phyloP scores from a whole-genome alignment of 805 yeast species.

The Saccharomycopsis sp. region DNA sequence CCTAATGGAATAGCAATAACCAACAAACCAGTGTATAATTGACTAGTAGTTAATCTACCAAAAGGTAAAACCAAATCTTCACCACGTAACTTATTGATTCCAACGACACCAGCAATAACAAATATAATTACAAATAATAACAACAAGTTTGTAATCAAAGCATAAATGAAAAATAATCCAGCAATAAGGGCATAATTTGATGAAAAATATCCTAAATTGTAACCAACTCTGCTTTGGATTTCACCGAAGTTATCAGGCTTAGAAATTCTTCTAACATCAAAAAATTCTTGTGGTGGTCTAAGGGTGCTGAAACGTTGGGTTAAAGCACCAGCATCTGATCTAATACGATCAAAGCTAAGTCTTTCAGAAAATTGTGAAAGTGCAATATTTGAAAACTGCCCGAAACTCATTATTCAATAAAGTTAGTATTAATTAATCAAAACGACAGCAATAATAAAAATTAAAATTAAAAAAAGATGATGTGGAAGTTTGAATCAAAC shows the following conservation, averaged over 20 bases:
- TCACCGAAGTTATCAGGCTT: constrained; percentile 89
- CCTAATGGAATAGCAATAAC: constrained; percentile 76
- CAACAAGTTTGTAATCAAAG: constrained; percentile 78
- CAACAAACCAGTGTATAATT: constrained; percentile 76
- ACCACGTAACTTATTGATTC: constrained; percentile 75
- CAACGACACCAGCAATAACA: constrained; percentile 66
- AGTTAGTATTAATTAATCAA: too few relatives aligned
- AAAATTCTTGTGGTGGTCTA: constrained; percentile 89
- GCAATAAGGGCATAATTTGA: constrained; percentile 79
- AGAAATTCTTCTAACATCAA: constrained; percentile 81
- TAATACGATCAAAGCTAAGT: constrained; percentile 42
- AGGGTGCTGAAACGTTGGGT: constrained; percentile 63
- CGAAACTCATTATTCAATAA: constrained; percentile 14
- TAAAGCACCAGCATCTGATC: constrained; percentile 43
- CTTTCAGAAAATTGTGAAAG: constrained; percentile 39
- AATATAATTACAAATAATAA: constrained; percentile 76
- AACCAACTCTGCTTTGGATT: constrained; percentile 79
- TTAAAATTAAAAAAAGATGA: too few relatives aligned
- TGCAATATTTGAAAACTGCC: constrained; percentile 25
- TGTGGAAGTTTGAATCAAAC: background rate
- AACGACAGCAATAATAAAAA: background rate
- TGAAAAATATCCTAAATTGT: constrained; percentile 79
- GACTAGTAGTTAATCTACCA: constrained; percentile 65
- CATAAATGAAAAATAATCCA: constrained; percentile 68
- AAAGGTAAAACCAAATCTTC: constrained; percentile 73